Percentiles rank a stretch among this genome's conserved stretches.
These are phyloP conservation scores for Cupressus sempervirens DNA, from an alignment of 75 land plant species.

Conservation along the genomic window DNA sequence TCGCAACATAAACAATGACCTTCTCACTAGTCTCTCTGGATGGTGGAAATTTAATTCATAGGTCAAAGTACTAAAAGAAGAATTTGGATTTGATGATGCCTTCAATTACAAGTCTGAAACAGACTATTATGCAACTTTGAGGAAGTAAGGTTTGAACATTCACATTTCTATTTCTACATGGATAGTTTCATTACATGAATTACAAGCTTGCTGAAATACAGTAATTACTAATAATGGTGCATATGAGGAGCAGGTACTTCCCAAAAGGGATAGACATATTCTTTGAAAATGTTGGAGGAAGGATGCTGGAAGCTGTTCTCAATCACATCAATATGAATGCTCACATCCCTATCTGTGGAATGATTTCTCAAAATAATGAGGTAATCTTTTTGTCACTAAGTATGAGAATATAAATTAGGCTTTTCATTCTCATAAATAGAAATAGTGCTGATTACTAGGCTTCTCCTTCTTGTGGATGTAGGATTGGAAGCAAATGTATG, in stretches of 20 bases:
- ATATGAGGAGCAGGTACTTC: conserved; percentile 25
- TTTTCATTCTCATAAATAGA: neutral
- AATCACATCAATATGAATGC: conserved; percentile 33
- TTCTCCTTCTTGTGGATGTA: conserved; percentile 1
- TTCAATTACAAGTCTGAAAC: conserved; percentile 42
- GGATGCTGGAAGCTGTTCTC: conserved; percentile 45
- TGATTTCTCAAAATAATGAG: conserved; percentile 46
- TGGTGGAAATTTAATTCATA: neutral
- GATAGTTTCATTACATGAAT: neutral
- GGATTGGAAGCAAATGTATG: conserved; percentile 36
- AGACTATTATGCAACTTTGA: conserved; percentile 27
- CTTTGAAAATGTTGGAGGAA: conserved; percentile 50
- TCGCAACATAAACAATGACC: neutral
- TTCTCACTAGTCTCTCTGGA: neutral
- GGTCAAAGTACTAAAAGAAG: conserved; percentile 28
- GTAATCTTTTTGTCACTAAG: conserved; percentile 6
- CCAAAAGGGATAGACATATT: conserved; percentile 44
- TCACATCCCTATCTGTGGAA: conserved; percentile 34
- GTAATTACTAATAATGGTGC: neutral
- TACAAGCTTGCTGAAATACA: too few species aligned
- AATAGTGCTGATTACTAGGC: neutral
- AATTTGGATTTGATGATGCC: conserved; percentile 45
- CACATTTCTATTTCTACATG: neutral
- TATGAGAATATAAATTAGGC: neutral
- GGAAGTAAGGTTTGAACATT: conserved; percentile 14